Conservation (phyloP, 768 basidiomycete genomes). For the Collybiopsis luxurians region DNA sequence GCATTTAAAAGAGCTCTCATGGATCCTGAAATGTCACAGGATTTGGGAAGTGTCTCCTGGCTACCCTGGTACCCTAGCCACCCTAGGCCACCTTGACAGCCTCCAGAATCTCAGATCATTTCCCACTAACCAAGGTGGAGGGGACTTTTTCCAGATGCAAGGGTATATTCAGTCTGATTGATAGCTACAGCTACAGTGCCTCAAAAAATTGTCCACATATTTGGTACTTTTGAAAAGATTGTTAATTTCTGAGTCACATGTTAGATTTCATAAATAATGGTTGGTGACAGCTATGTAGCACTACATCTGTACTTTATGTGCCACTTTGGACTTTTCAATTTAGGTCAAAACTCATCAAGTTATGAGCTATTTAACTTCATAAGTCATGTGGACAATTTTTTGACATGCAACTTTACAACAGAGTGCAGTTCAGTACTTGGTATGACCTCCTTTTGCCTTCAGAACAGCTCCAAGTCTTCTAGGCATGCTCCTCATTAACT, state of each 20-base stretch:
- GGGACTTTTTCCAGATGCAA: no score
- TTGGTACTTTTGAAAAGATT: not conserved
- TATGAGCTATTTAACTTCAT: not conserved
- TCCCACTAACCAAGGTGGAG: no score
- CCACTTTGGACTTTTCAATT: not conserved
- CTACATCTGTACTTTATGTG: not conserved
- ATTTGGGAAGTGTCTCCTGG: no score
- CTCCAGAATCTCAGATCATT: no score
- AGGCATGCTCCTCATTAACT: constrained; percentile 16
- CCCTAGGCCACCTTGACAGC: no score
- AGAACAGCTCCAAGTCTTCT: constrained; percentile 13
- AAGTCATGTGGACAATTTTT: not conserved
- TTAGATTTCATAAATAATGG: not conserved
- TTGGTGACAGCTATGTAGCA: not conserved
- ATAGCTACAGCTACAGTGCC: no score
- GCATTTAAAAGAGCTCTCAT: no score
- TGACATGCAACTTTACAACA: not conserved
- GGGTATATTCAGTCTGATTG: no score
- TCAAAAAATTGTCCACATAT: no score
- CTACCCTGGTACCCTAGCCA: no score
- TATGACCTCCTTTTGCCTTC: constrained; percentile 4
- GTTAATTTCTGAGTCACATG: not conserved
- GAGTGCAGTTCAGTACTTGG: not conserved
- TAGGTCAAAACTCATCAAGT: not conserved
- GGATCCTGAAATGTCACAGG: no score